Evolutionary conservation across 306 rosid species (phyloP).

Genomic region (Cucurbita argyrosperma): DNA sequence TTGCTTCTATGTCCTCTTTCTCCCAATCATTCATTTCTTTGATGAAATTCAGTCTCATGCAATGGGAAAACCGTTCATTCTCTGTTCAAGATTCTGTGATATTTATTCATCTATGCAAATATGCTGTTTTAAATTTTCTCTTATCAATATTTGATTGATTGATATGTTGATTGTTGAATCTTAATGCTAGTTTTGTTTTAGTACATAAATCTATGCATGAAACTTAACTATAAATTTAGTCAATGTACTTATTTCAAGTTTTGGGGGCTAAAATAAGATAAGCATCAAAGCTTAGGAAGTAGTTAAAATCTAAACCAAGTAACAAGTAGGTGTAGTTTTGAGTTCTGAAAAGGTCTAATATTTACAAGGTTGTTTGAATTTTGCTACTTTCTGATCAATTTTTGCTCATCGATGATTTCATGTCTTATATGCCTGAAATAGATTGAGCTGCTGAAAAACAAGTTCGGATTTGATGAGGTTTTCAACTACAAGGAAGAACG

Average conservation of each 20-base stretch:
- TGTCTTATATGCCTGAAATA: neutral
- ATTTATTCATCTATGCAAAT: neutral
- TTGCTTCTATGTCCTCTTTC: neutral
- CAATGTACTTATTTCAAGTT: neutral
- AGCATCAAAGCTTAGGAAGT: neutral
- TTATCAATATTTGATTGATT: neutral
- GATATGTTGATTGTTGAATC: neutral
- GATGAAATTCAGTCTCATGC: neutral
- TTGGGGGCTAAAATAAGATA: neutral
- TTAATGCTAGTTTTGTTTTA: neutral
- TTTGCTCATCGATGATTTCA: neutral
- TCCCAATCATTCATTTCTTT: neutral
- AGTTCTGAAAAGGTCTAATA: neutral
- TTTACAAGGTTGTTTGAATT: neutral
- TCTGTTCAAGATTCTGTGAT: neutral
- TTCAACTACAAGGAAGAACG: conserved; percentile 25
- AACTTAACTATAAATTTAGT: neutral
- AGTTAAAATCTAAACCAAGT: neutral
- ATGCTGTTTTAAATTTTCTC: neutral
- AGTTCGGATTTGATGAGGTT: conserved; percentile 2
- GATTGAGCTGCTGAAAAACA: conserved; percentile 19
- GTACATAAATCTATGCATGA: neutral
- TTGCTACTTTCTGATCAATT: neutral
- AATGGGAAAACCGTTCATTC: neutral
- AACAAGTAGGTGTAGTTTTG: neutral